phyloP scores from a whole-genome alignment of 805 yeast species.

The Candida peoriensis region DNA sequence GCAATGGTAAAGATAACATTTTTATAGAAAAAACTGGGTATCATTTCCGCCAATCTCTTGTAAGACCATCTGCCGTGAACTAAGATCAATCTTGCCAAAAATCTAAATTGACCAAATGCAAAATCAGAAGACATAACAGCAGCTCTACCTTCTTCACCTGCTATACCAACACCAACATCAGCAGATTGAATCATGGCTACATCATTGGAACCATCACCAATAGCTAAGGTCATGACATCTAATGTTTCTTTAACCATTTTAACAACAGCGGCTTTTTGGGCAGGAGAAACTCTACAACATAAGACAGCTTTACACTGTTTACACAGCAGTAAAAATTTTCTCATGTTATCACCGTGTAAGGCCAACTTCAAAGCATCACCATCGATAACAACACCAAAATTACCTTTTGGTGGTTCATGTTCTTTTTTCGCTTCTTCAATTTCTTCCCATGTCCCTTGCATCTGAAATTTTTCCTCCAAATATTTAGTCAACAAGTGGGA shows the following conservation, averaged over 20 bases:
- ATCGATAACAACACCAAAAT: slow-evolving; percentile 66
- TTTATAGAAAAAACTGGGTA: slow-evolving; percentile 76
- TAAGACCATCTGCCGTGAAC: slow-evolving; percentile 88
- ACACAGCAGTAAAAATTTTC: slow-evolving; percentile 65
- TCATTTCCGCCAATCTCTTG: slow-evolving; percentile 75
- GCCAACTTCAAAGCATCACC: slow-evolving; percentile 67
- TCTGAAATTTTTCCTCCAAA: slow-evolving; percentile 39
- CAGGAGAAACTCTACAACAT: slow-evolving; percentile 81
- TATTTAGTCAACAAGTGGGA: slow-evolving; percentile 38
- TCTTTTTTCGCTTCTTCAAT: slow-evolving; percentile 44
- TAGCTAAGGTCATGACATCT: slow-evolving; percentile 75
- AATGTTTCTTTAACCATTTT: slow-evolving; percentile 64
- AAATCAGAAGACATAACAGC: slow-evolving; percentile 87
- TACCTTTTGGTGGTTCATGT: slow-evolving; percentile 66
- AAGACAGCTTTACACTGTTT: slow-evolving; percentile 75
- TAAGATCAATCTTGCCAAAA: slow-evolving; percentile 55
- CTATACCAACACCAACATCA: slow-evolving; percentile 65
- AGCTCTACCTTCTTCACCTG: slow-evolving; percentile 87
- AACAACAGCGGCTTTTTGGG: slow-evolving; percentile 77
- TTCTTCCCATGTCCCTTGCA: slow-evolving; percentile 56
- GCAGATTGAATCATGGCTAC: slow-evolving; percentile 90
- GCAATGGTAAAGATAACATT: slow-evolving; percentile 72
- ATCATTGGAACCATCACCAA: slow-evolving; percentile 86
- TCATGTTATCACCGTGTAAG: slow-evolving; percentile 35
- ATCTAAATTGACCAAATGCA: slow-evolving; percentile 80